phyloP scores from a whole-genome alignment of 116 monocot genomes.

The Posidonia oceanica region DNA sequence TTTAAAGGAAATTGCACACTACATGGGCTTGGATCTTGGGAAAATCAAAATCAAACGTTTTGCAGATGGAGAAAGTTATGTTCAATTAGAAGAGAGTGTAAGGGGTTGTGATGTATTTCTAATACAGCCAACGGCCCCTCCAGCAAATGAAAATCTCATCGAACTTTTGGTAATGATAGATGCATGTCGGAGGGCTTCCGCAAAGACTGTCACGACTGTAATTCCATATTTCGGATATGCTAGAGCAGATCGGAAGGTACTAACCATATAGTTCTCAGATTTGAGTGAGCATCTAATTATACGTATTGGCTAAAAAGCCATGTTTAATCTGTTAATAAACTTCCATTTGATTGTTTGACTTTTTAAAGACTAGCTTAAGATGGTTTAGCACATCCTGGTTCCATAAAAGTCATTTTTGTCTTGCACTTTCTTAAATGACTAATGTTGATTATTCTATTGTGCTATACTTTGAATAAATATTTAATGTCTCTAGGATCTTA shows the following conservation, averaged over 20 bases:
- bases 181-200: constrained; percentile 71
- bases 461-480: too few relatives aligned
- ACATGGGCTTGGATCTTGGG: constrained; percentile 54
- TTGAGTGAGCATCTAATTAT: too few relatives aligned
- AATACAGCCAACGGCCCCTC: constrained; percentile 65
- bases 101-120: constrained; percentile 74
- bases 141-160: constrained; percentile 68
- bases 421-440: too few relatives aligned
- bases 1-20: constrained; percentile 56
- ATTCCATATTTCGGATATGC: constrained; percentile 85
- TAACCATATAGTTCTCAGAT: background rate
- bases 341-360: too few relatives aligned
- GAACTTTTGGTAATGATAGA: constrained; percentile 76
- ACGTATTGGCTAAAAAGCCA: too few relatives aligned
- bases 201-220: constrained; percentile 54
- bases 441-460: too few relatives aligned
- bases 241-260: constrained; percentile 73
- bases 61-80: constrained; percentile 76
- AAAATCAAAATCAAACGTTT: constrained; percentile 53
- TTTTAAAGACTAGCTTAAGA: too few relatives aligned
- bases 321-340: too few relatives aligned
- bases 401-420: too few relatives aligned
- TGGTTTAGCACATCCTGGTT: too few relatives aligned
- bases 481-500: too few relatives aligned
- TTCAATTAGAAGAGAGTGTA: constrained; percentile 66